Percentiles rank a stretch among this genome's conserved stretches.
phyloP scores from a whole-genome alignment of 2,329 filamentous ascomycete species.

The Neoarthrinium moseri region DNA sequence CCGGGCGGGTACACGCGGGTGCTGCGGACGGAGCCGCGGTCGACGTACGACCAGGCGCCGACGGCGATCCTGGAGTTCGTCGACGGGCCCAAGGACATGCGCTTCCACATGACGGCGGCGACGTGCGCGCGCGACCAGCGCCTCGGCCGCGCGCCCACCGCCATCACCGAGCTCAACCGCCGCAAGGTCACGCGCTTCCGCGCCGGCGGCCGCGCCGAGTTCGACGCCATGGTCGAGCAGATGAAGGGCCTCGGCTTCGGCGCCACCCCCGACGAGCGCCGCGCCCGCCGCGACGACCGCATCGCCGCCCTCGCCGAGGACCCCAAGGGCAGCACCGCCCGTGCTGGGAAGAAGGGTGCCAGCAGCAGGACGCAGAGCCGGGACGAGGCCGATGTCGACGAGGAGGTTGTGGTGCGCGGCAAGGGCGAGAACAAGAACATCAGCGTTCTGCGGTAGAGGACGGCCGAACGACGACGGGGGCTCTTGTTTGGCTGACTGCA shows the following conservation, averaged over 20 bases:
- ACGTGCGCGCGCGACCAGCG: slow-evolving; percentile 67
- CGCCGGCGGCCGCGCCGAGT: slow-evolving; percentile 60
- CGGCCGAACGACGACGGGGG: too few species aligned
- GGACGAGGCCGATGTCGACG: background rate
- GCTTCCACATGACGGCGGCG: slow-evolving; percentile 90
- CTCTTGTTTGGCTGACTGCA: too few species aligned
- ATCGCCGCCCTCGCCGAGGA: background rate
- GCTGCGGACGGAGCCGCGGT: slow-evolving; percentile 84
- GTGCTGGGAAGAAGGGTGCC: too few species aligned
- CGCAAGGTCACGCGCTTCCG: slow-evolving; percentile 80
- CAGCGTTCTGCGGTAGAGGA: slow-evolving; percentile 1
- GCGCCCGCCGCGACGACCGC: background rate
- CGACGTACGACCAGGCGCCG: slow-evolving; percentile 78
- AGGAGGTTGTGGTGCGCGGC: background rate
- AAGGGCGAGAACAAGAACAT: slow-evolving; percentile 8
- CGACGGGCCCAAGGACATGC: slow-evolving; percentile 89
- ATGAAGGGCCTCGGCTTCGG: slow-evolving; percentile 29
- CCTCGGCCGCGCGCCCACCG: slow-evolving; percentile 58
- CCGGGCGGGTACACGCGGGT: slow-evolving; percentile 95
- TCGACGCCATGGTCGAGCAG: slow-evolving; percentile 63
- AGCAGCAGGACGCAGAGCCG: background rate
- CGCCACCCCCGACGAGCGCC: slow-evolving; percentile 6
- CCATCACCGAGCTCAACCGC: slow-evolving; percentile 76
- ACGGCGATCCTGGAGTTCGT: slow-evolving; percentile 93
- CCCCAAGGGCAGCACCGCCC: background rate